Evolutionary conservation across 805 yeast genomes (phyloP), one percentile per base, ranked within the genome.

Genomic region (Metschnikowia chrysomelidarum): DNA sequence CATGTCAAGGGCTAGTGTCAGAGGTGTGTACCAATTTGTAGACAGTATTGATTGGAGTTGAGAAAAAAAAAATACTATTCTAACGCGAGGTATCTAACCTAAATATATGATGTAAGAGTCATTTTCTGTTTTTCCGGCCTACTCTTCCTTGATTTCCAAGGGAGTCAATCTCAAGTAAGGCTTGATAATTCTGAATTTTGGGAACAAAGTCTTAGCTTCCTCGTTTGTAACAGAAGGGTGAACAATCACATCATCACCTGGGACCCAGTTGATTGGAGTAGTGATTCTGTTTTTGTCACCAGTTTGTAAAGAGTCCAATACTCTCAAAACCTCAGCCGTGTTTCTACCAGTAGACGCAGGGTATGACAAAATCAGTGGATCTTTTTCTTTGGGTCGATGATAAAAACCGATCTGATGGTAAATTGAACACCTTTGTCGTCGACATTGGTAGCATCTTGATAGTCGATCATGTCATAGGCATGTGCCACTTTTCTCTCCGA

Each of bases 301-400:
- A 46, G 79, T 69, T 71, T 87, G 96, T 61, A 88, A 71, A 36
- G 95, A 84, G 60, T 87, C 96, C 47, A 88, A 68, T 38, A 84
- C 95, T 69, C 97, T 83, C 63, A 89, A 73, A 23, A 88, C 91
- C 73, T 88, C 97, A 40, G 85, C 76, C 44, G 95, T 76, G 80
- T 89, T 88, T 75, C 97, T 84, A 60, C 97, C 97, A 43, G 86
- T 80, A 29, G 95, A 82, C 41, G 96, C 93, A 40, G 97, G 97
- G 73, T 88, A 88, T 15, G 91, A 76, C 71, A 89, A 64, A 49
- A 82, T 80, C 57, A 87, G 73, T 69, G 96, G 57, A 89, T 80
- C 67, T 83, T 88, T 77, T 88, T 89, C 51, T 69, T 59, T 49
- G 96, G 96, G 65, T 88, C 96, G 60, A 88, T 87, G 62, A 88